Percentiles rank a stretch among this genome's conserved stretches.
phyloP scores from a whole-genome alignment of 2,329 filamentous ascomycete genomes.

The Aplosporella prunicola region DNA sequence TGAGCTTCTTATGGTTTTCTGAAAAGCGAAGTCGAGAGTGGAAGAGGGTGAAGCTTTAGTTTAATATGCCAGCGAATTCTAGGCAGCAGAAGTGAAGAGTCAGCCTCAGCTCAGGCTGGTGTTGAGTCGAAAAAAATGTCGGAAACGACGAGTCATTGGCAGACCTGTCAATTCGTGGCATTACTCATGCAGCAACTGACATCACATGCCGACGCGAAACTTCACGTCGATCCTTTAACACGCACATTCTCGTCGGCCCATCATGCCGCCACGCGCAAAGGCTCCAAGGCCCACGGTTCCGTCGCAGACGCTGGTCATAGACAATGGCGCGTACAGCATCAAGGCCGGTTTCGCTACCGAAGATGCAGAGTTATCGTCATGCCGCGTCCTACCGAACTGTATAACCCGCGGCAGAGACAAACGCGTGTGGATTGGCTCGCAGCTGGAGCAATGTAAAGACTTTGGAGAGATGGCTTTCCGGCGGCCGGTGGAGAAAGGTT shows the following conservation, averaged over 20 bases:
- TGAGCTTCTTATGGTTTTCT: too few species aligned
- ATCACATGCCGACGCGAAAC: slow-evolving; percentile 4
- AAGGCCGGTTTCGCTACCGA: slow-evolving; percentile 68
- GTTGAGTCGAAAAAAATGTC: too few species aligned
- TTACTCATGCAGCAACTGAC: slow-evolving; percentile 5
- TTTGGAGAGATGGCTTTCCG: slow-evolving; percentile 84
- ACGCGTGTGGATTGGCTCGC: slow-evolving; percentile 68
- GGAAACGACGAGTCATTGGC: too few species aligned
- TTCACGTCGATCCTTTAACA: too few species aligned
- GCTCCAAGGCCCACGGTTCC: slow-evolving; percentile 5
- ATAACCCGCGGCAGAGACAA: slow-evolving; percentile 68
- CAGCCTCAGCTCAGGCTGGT: too few species aligned
- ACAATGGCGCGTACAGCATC: slow-evolving; percentile 86
- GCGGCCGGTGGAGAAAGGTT: slow-evolving; percentile 87
- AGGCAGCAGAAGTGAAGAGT: too few species aligned
- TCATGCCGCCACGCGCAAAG: slow-evolving; percentile 8
- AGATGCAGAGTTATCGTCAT: slow-evolving; percentile 38
- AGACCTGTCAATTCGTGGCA: too few species aligned
- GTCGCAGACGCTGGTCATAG: slow-evolving; percentile 64
- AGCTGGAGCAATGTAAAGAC: slow-evolving; percentile 71
- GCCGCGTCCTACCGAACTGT: slow-evolving; percentile 74
- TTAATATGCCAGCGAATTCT: too few species aligned
- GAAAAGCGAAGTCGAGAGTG: too few species aligned
- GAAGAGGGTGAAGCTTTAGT: too few species aligned
- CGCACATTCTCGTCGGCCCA: neutral